These are phyloP conservation scores for Diutina ranongensis DNA, from an alignment of 1,139 yeast genomes.

Conservation along the genomic window DNA sequence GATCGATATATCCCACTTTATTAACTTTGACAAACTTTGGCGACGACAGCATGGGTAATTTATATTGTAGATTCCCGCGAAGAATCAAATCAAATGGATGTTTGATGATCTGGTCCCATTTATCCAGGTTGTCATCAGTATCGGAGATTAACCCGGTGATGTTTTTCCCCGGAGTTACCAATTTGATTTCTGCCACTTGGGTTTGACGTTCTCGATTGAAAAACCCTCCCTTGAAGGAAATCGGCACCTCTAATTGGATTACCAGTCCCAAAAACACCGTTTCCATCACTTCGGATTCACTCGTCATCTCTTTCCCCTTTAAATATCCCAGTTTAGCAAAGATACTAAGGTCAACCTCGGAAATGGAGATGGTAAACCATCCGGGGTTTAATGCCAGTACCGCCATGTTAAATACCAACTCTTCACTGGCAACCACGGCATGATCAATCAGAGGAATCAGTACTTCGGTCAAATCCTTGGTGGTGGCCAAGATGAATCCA, in stretches of 20 bases:
- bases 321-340: constrained; percentile 71
- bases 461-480: constrained; percentile 69
- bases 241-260: constrained; percentile 54
- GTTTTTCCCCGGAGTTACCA: constrained; percentile 65
- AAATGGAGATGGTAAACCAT: constrained; percentile 53
- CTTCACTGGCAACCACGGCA: constrained; percentile 74
- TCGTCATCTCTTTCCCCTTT: constrained; percentile 11
- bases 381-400: constrained; percentile 86
- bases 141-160: constrained; percentile 22
- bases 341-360: constrained; percentile 66
- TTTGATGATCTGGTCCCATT: constrained; percentile 68
- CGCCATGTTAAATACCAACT: constrained; percentile 65
- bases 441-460: constrained; percentile 50
- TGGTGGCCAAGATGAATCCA: constrained; percentile 80
- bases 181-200: constrained; percentile 59
- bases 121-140: constrained; percentile 31
- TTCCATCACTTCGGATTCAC: constrained; percentile 24
- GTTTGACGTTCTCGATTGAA: constrained; percentile 46
- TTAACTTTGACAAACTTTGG: constrained; percentile 49
- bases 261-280: constrained; percentile 75
- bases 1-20: constrained; percentile 48
- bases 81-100: constrained; percentile 82
- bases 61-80: constrained; percentile 73
- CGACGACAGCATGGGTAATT: constrained; percentile 50
- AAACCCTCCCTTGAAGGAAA: constrained; percentile 69